A percentile compares a stretch with the other conserved stretches of the same genome.
Evolutionary conservation across 768 basidiomycete genomes (phyloP).

Genomic region (Neoboletus magnificus): DNA sequence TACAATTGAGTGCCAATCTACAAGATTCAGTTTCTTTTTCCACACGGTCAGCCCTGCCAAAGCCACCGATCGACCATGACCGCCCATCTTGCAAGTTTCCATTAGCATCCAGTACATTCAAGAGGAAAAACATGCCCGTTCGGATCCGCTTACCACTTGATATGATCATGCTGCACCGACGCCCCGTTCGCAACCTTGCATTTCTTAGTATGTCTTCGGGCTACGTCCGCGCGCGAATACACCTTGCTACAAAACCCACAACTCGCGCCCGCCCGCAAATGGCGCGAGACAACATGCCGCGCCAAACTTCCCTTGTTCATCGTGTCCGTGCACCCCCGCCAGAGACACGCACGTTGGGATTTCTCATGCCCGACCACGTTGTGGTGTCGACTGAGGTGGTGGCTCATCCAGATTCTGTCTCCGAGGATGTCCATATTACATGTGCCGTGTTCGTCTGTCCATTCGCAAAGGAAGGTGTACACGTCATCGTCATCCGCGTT

Average conservation of each 20-base stretch:
- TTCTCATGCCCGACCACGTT: conserved; percentile 20
- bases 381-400: conserved; percentile 21
- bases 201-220: conserved; percentile 24
- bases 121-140: not conserved
- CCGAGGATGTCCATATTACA: conserved; percentile 21
- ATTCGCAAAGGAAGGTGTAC: conserved; percentile 14
- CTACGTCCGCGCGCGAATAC: conserved; percentile 27
- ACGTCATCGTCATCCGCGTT: conserved; percentile 4
- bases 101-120: not conserved
- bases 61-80: not conserved
- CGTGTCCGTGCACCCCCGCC: conserved; percentile 21
- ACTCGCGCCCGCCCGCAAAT: conserved; percentile 17
- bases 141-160: not conserved
- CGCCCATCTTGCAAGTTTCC: not conserved
- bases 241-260: conserved; percentile 25
- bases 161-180: not conserved
- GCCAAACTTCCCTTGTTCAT: conserved; percentile 28
- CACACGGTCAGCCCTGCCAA: not conserved
- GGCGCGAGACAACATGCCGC: conserved; percentile 24
- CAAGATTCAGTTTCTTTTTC: not conserved
- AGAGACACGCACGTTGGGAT: conserved; percentile 13
- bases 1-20: not conserved
- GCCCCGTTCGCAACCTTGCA: conserved; percentile 24
- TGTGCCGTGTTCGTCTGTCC: conserved; percentile 17
- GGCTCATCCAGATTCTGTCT: conserved; percentile 22